A percentile compares a stretch with the other conserved stretches of the same genome.
These are phyloP conservation scores for Cyberlindnera samutprakarnensis DNA, from an alignment of 805 yeast genomes.

Conservation along the genomic window DNA sequence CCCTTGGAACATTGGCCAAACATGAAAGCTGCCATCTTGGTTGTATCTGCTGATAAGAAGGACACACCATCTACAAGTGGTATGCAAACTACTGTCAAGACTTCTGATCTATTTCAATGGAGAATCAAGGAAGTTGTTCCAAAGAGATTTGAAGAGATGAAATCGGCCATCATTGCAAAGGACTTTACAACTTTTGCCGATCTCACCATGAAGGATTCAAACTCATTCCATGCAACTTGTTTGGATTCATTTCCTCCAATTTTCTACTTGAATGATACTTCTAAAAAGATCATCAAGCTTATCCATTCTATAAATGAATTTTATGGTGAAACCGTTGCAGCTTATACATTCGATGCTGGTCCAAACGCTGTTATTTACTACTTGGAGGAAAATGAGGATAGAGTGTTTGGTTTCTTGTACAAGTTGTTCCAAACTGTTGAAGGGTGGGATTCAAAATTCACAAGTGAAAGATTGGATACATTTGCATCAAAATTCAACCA, in stretches of 20 bases:
- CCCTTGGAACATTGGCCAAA: slow-evolving; percentile 83
- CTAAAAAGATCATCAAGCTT: slow-evolving; percentile 71
- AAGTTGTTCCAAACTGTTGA: slow-evolving; percentile 47
- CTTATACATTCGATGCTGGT: slow-evolving; percentile 98
- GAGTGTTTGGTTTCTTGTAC: slow-evolving; percentile 63
- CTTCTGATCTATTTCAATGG: slow-evolving; percentile 78
- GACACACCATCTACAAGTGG: slow-evolving; percentile 94
- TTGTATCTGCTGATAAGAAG: slow-evolving; percentile 88
- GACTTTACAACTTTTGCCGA: slow-evolving; percentile 80
- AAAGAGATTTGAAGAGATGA: slow-evolving; percentile 75
- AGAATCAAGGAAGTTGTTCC: slow-evolving; percentile 85
- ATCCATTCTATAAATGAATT: slow-evolving; percentile 69
- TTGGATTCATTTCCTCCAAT: slow-evolving; percentile 94
- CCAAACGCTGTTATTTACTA: slow-evolving; percentile 97
- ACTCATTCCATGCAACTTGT: slow-evolving; percentile 97
- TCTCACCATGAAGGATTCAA: slow-evolving; percentile 93
- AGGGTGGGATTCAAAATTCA: slow-evolving; percentile 58
- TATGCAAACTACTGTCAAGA: slow-evolving; percentile 90
- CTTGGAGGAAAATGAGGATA: slow-evolving; percentile 63
- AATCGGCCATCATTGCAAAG: slow-evolving; percentile 58
- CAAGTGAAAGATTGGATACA: slow-evolving; percentile 20
- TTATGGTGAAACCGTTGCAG: slow-evolving; percentile 59
- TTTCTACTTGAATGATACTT: slow-evolving; percentile 86
- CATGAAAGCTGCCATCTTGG: slow-evolving; percentile 87
- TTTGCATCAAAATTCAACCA: slow-evolving; percentile 22